Conservation (phyloP, 1,139 yeast species). For the Kazachstania sp. region DNA sequence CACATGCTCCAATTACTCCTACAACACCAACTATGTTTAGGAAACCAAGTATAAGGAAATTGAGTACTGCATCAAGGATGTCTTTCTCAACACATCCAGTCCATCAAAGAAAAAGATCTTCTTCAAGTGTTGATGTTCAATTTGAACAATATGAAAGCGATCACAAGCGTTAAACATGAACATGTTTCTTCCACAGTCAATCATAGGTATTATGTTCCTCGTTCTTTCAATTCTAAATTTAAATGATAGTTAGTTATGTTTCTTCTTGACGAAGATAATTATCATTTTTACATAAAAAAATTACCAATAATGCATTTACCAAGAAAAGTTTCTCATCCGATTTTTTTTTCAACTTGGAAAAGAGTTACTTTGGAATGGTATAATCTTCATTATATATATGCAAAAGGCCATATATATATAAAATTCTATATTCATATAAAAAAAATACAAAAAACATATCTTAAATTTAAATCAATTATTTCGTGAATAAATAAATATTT, state of each 20-base stretch:
- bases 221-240: background rate
- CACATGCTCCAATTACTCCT: constrained; percentile 16
- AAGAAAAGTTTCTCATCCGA: background rate
- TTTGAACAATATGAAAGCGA: constrained; percentile 18
- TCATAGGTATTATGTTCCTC: background rate
- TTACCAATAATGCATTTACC: background rate
- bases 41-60: constrained; percentile 6
- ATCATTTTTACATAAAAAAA: background rate
- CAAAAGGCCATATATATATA: constrained; percentile 2
- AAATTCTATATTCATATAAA: background rate
- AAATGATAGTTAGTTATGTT: background rate
- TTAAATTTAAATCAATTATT: no score
- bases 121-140: constrained; percentile 22
- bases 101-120: constrained; percentile 22
- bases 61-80: constrained; percentile 7
- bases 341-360: background rate
- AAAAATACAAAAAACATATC: background rate
- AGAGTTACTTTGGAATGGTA: background rate
- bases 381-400: background rate
- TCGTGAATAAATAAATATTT: no score
- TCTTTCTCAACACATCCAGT: background rate
- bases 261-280: background rate
- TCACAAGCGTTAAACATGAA: constrained; percentile 10
- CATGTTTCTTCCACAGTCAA: background rate
- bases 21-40: constrained; percentile 18